Base-by-base conservation (phyloP, 2,329 filamentous ascomycete species). In the Aspergillus floridensis region DNA sequence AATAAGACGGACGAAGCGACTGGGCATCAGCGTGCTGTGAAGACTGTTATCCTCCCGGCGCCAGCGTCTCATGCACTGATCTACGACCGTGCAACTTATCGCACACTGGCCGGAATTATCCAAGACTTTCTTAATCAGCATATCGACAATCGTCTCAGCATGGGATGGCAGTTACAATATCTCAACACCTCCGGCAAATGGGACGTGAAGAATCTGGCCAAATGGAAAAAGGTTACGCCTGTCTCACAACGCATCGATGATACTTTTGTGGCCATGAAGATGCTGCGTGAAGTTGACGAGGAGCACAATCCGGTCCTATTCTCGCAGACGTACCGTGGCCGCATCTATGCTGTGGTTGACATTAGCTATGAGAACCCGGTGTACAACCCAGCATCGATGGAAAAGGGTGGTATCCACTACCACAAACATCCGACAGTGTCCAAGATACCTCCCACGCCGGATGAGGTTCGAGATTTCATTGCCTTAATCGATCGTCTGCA, bases 151-250 rank as follows among this genome's bases (percentile, higher is more conserved):
- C 87, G 92, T 8, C 83, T 97, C 14, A 90, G 87, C 1, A 85
- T 93, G 29, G 91, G 89, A 48, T 98, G 93, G 93, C 93, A 98
- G 75, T 81, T 98, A 16, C 90, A 93, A 68, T 89, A 95, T 68
- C 85, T 98, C 24, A 91, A 90, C 2, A 91, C 89, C 1, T 90
- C 92, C 66, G 93, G 93, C 3, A 98, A 98, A 77, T 98, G 93
- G 93, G 93, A 97, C 70, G 92, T 98, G 66, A 98, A 98, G 78
- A 98, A 98, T 70, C 82, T 97, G 11, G 87, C 85, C 60, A 98
- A 98, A 72, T 98, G 93, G 93, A 85, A 91, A 73, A 86, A 86
- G 19, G 89, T 96, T 0, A 76, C 80, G 1, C 90, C 92, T 0
- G 90, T 96, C 1, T 96, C 91, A 0, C 82, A 84, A 1, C 87